Conservation (phyloP, 208 protist genomes). For the Crithidia acanthocephali region DNA sequence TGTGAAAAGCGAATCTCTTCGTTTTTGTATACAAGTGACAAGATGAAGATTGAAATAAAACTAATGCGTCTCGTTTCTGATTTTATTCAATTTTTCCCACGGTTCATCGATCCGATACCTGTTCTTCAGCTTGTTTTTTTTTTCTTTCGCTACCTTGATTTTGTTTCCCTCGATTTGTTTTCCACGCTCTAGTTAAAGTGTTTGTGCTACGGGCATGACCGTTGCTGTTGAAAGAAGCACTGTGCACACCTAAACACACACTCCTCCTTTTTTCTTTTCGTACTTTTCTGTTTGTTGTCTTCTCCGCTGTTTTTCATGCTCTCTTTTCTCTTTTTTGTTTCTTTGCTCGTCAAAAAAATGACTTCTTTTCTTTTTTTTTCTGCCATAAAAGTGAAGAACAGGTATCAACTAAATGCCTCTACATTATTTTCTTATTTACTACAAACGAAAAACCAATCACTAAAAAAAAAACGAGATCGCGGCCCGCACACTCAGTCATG, state of each 20-base stretch:
- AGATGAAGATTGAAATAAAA: constrained; percentile 12
- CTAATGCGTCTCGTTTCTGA: constrained; percentile 13
- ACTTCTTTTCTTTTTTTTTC: constrained; percentile 7
- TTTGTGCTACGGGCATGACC: constrained; percentile 1
- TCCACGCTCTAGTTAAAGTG: constrained; percentile 6
- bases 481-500: neutral
- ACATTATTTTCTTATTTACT: neutral
- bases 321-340: neutral
- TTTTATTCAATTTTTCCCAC: constrained; percentile 6
- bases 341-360: neutral
- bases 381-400: constrained; percentile 10
- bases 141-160: too few species aligned
- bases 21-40: constrained; percentile 11
- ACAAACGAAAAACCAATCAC: neutral
- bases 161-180: neutral
- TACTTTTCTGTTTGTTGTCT: neutral
- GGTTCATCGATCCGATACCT: constrained; percentile 22
- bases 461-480: neutral
- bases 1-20: neutral
- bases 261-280: neutral
- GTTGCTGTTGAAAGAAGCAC: constrained; percentile 7
- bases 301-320: neutral
- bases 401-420: constrained; percentile 9
- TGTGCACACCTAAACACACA: neutral
- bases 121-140: constrained; percentile 11